These are phyloP conservation scores for Fusarium zealandicum DNA, from an alignment of 2,329 filamentous ascomycete genomes.

Conservation along the genomic window DNA sequence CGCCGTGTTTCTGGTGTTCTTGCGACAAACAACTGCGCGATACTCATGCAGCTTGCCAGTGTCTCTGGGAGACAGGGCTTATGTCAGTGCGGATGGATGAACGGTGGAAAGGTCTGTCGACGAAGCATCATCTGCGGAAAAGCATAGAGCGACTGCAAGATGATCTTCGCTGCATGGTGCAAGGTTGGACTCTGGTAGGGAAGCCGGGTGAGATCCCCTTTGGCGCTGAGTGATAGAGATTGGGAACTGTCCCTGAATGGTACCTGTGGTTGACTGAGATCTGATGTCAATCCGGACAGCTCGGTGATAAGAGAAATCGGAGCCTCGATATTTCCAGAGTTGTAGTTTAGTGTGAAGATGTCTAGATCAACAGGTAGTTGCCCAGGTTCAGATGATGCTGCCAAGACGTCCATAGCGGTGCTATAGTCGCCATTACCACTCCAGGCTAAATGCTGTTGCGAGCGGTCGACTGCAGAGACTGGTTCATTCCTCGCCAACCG, in stretches of 20 bases:
- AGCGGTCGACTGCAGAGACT: rapidly evolving
- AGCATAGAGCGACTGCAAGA: slow-evolving; percentile 37
- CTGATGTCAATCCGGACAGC: background rate
- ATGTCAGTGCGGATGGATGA: slow-evolving; percentile 43
- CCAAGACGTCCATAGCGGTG: background rate
- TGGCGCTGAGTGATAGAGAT: background rate
- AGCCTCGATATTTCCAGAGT: background rate
- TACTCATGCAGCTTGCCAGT: slow-evolving; percentile 38
- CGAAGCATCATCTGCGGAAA: slow-evolving; percentile 46
- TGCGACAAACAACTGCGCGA: slow-evolving; percentile 37
- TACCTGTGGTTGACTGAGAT: too few species aligned
- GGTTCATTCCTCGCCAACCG: background rate
- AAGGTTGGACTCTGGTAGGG: slow-evolving; percentile 5
- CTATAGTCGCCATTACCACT: rapidly evolving
- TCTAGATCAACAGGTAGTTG: background rate
- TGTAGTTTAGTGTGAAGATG: background rate
- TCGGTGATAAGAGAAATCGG: rapidly evolving
- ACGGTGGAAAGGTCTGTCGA: slow-evolving; percentile 43
- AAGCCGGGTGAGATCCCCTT: slow-evolving; percentile 25
- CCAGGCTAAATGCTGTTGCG: background rate
- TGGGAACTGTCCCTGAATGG: too few species aligned
- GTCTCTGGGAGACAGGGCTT: slow-evolving; percentile 24
- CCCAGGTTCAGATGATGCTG: background rate
- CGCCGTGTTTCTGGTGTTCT: slow-evolving; percentile 32
- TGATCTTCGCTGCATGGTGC: slow-evolving; percentile 31